Conservation (phyloP, 306 rosid genomes). For the Prunus mira region DNA sequence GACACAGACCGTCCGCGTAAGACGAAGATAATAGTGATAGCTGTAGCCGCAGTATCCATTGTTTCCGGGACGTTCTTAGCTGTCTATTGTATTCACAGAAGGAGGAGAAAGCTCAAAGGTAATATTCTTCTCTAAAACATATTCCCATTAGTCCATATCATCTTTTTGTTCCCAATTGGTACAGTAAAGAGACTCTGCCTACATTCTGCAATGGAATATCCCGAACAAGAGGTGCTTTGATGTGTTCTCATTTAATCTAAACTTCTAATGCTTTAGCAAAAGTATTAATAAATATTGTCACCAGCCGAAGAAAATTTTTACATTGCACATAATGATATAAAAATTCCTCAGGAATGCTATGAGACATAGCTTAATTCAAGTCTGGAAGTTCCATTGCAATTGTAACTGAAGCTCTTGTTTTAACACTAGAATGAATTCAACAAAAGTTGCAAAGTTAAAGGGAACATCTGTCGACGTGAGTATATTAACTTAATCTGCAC, state of each 20-base stretch:
- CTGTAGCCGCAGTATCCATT: neutral
- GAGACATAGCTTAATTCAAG: neutral
- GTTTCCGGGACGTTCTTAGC: constrained; percentile 9
- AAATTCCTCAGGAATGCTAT: too few species aligned
- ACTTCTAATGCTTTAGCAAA: neutral
- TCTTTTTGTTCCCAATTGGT: neutral
- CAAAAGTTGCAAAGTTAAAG: neutral
- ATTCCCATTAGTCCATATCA: neutral
- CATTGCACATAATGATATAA: neutral
- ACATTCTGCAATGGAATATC: neutral
- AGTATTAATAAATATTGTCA: neutral
- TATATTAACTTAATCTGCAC: neutral
- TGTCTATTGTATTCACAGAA: constrained; percentile 14
- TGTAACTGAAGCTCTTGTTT: neutral
- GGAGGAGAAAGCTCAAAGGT: constrained; percentile 19
- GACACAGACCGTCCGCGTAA: neutral
- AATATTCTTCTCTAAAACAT: neutral
- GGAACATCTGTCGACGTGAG: neutral
- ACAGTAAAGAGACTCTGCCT: neutral
- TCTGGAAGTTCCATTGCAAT: neutral
- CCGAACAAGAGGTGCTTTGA: neutral
- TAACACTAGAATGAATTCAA: neutral
- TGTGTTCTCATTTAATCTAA: neutral
- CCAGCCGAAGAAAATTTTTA: neutral
- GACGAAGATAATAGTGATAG: constrained; percentile 8